Evolutionary conservation across 768 basidiomycete species (phyloP).

Genomic region (Bullera alba): DNA sequence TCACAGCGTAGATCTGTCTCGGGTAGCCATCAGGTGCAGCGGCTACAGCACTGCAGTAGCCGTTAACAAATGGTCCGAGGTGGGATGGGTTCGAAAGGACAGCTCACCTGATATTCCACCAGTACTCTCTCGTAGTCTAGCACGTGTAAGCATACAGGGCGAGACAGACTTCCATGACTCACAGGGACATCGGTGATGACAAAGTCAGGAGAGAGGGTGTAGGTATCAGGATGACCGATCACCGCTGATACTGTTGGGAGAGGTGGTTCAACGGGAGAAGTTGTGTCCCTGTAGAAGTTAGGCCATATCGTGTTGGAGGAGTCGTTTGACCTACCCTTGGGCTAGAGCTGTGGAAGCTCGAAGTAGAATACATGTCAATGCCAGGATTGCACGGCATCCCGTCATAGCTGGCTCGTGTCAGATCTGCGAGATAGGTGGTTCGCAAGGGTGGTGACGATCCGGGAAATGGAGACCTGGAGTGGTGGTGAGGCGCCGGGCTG

Average conservation of each 20-base stretch:
- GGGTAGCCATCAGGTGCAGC: slow-evolving; percentile 24
- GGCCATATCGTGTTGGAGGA: no score
- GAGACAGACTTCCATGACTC: background rate
- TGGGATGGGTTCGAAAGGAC: no score
- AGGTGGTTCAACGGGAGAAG: background rate
- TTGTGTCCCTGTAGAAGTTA: background rate
- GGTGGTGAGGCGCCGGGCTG: no score
- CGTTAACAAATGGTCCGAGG: background rate
- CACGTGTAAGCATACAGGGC: background rate
- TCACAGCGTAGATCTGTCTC: slow-evolving; percentile 19
- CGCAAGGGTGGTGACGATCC: no score
- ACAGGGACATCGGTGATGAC: slow-evolving; percentile 13
- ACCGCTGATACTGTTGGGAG: background rate
- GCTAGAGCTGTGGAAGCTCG: no score
- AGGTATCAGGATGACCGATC: slow-evolving; percentile 3
- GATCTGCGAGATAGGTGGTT: no score
- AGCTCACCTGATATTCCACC: background rate
- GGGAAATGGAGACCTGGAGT: no score
- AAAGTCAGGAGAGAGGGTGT: slow-evolving; percentile 12
- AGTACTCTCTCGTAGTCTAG: background rate
- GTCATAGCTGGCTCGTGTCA: no score
- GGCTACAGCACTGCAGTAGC: background rate
- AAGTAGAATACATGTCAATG: no score
- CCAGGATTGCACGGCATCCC: no score
- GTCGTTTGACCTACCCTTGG: no score